These are phyloP conservation scores for Gracilaria domingensis DNA, from an alignment of 23 red algal species.

Conservation along the genomic window DNA sequence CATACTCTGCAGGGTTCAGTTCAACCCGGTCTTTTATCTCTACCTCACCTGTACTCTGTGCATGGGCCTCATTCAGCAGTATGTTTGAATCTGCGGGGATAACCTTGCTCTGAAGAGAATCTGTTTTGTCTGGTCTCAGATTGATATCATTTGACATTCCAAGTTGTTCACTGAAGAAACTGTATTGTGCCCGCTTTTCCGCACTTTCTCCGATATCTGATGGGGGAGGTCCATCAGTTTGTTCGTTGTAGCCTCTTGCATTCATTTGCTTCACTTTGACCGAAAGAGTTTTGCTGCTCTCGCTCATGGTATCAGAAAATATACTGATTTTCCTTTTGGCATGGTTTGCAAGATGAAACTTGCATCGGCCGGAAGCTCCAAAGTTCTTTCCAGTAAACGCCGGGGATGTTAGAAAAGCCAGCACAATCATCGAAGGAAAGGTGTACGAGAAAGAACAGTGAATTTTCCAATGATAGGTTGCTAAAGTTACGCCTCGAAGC, in stretches of 20 bases:
- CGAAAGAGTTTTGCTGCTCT: background rate
- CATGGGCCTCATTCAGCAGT: background rate
- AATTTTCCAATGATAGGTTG: background rate
- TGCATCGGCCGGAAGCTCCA: background rate
- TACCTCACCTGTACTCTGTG: too few species aligned
- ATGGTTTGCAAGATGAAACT: background rate
- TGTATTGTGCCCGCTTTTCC: background rate
- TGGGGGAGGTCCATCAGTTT: background rate
- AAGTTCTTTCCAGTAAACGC: background rate
- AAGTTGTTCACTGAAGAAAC: constrained; percentile 6
- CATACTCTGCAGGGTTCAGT: constrained; percentile 51
- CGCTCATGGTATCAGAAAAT: background rate
- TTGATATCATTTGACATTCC: background rate
- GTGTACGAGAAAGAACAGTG: background rate
- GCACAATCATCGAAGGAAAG: background rate
- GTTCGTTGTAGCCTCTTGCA: background rate
- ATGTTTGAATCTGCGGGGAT: background rate
- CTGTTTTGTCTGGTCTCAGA: too few species aligned
- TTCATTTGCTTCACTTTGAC: background rate
- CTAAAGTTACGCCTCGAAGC: background rate
- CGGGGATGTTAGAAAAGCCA: background rate
- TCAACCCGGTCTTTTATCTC: background rate
- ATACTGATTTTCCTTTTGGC: background rate
- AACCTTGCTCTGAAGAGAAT: background rate
- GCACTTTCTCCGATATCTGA: background rate